phyloP scores from a whole-genome alignment of 345 rosid species.

The Salix viminalis region DNA sequence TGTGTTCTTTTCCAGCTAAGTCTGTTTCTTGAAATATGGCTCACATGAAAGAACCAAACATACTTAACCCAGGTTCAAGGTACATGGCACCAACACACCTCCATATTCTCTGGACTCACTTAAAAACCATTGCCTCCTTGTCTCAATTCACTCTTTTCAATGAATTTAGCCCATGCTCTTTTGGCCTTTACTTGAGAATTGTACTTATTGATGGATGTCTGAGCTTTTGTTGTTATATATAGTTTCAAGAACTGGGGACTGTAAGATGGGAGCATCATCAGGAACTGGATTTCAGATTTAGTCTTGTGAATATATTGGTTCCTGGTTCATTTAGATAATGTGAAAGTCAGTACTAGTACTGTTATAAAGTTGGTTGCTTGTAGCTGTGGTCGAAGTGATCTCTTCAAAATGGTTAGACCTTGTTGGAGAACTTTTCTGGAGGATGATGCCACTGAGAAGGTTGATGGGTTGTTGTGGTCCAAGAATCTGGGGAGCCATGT shows the following conservation, averaged over 20 bases:
- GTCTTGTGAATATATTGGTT: slow-evolving; percentile 15
- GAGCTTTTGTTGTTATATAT: slow-evolving; percentile 23
- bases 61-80: slow-evolving; percentile 50
- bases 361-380: not conserved
- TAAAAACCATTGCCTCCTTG: slow-evolving; percentile 49
- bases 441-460: slow-evolving; percentile 35
- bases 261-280: slow-evolving; percentile 16
- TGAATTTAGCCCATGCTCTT: slow-evolving; percentile 62
- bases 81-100: slow-evolving; percentile 37
- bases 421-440: slow-evolving; percentile 53
- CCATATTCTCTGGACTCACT: slow-evolving; percentile 49
- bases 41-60: slow-evolving; percentile 26
- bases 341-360: not conserved
- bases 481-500: slow-evolving; percentile 60
- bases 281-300: slow-evolving; percentile 16
- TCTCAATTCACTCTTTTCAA: slow-evolving; percentile 36
- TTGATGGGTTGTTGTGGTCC: slow-evolving; percentile 65
- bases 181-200: slow-evolving; percentile 33
- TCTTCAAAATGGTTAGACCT: slow-evolving; percentile 47
- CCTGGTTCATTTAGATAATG: slow-evolving; percentile 12
- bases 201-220: slow-evolving; percentile 27
- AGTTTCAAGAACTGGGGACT: slow-evolving; percentile 15
- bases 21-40: slow-evolving; percentile 37
- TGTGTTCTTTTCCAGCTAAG: slow-evolving; percentile 49
- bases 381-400: not conserved